Conservation (phyloP, 2,329 filamentous ascomycete genomes). For the Penicillium digitatum region DNA sequence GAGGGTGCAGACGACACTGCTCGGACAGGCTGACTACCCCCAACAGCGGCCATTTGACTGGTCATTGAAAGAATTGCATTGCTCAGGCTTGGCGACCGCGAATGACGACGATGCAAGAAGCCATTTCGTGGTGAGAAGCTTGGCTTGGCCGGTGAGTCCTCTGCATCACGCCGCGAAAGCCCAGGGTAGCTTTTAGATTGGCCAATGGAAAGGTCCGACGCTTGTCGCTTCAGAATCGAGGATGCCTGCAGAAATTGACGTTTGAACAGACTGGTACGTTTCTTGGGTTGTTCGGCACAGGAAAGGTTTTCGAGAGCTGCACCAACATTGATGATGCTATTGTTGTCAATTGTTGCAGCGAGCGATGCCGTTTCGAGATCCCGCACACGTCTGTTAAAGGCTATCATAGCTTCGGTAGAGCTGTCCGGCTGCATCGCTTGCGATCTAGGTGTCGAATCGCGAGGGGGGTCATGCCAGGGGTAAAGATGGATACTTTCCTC, state of each 20-base stretch:
- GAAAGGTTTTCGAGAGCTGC: slow-evolving; percentile 44
- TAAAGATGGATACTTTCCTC: slow-evolving; percentile 34
- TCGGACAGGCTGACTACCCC: slow-evolving; percentile 56
- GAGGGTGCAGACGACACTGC: slow-evolving; percentile 46
- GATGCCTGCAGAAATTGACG: slow-evolving; percentile 42
- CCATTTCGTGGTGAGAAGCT: slow-evolving; percentile 38
- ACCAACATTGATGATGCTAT: slow-evolving; percentile 43
- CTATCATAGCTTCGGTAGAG: slow-evolving; percentile 54
- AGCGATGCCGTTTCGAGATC: slow-evolving; percentile 54
- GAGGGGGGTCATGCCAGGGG: slow-evolving; percentile 49
- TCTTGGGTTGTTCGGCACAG: slow-evolving; percentile 33
- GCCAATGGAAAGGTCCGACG: slow-evolving; percentile 29
- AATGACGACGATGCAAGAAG: slow-evolving; percentile 27
- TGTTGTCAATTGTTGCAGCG: slow-evolving; percentile 53
- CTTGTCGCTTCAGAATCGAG: slow-evolving; percentile 47
- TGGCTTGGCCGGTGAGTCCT: slow-evolving; percentile 29
- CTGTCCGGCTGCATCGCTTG: slow-evolving; percentile 47
- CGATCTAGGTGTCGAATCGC: slow-evolving; percentile 27
- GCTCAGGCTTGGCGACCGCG: slow-evolving; percentile 38
- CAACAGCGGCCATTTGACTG: slow-evolving; percentile 45
- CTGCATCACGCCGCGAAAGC: slow-evolving; percentile 16
- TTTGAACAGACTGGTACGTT: slow-evolving; percentile 47
- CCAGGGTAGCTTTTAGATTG: slow-evolving; percentile 28
- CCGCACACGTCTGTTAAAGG: slow-evolving; percentile 47
- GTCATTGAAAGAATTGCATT: slow-evolving; percentile 46